Evolutionary conservation across 2,329 filamentous ascomycete genomes (phyloP).

Genomic region (Scytalidium lignicola): DNA sequence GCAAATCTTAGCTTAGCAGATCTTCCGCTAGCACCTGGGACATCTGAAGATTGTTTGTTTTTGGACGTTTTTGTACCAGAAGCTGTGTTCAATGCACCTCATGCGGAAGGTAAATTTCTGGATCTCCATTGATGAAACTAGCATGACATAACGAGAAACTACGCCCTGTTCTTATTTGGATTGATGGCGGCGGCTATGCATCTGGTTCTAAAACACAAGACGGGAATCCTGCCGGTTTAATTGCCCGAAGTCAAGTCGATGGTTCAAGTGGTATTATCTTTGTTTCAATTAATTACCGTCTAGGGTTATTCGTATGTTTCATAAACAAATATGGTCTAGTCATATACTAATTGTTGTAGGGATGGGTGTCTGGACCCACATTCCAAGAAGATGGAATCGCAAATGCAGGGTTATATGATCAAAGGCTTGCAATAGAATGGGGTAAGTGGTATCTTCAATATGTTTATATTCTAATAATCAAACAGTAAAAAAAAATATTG

Average conservation of each 20-base stretch:
- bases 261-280: slow-evolving; percentile 31
- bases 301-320: slow-evolving; percentile 21
- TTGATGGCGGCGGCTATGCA: slow-evolving; percentile 42
- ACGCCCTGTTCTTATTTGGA: slow-evolving; percentile 40
- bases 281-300: slow-evolving; percentile 25
- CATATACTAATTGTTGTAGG: slow-evolving; percentile 36
- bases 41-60: slow-evolving; percentile 34
- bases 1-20: no score
- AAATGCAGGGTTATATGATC: slow-evolving; percentile 46
- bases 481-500: slow-evolving; percentile 44
- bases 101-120: slow-evolving; percentile 1
- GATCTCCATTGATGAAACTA: slow-evolving; percentile 2
- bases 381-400: slow-evolving; percentile 35
- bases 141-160: background rate
- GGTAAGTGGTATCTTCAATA: no score
- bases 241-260: slow-evolving; percentile 9
- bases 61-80: slow-evolving; percentile 37
- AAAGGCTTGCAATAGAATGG: slow-evolving; percentile 50
- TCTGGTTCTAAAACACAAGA: slow-evolving; percentile 32
- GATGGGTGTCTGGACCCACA: slow-evolving; percentile 36
- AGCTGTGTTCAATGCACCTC: background rate
- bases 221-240: slow-evolving; percentile 20
- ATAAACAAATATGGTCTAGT: slow-evolving; percentile 40
- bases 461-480: no score
- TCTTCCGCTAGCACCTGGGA: no score